These are phyloP conservation scores for Astrothelium subdiscretum DNA, from an alignment of 495 filamentous ascomycete species.

Conservation along the genomic window DNA sequence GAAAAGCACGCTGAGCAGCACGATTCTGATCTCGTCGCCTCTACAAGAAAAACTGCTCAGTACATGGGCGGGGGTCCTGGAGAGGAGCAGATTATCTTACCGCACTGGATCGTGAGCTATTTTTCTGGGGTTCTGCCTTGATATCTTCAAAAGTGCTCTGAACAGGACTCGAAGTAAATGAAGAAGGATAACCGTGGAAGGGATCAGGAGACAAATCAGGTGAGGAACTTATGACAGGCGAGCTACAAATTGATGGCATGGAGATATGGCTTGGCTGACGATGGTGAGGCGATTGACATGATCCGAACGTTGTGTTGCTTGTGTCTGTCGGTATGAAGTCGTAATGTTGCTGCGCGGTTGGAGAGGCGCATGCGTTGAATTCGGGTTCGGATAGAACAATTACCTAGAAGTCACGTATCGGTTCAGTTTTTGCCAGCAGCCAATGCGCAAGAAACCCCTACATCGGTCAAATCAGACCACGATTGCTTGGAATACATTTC, in stretches of 20 bases:
- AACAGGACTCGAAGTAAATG: neutral
- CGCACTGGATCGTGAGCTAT: neutral
- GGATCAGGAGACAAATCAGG: neutral
- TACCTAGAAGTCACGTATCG: neutral
- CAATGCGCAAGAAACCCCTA: neutral
- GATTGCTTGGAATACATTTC: neutral
- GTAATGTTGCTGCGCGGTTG: neutral
- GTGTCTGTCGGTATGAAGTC: neutral
- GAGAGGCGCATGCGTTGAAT: neutral
- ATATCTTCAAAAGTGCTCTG: neutral
- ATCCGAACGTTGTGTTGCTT: neutral
- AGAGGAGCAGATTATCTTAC: neutral
- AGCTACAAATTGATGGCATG: neutral
- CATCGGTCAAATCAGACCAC: neutral
- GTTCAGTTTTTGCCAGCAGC: neutral
- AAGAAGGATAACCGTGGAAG: neutral
- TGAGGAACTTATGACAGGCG: neutral
- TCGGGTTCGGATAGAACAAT: neutral
- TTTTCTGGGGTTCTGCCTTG: neutral
- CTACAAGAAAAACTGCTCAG: neutral
- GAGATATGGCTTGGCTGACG: neutral
- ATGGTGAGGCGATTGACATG: neutral
- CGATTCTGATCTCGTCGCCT: neutral
- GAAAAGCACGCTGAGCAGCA: neutral
- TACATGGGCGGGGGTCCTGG: neutral